Evolutionary conservation across 2,329 filamentous ascomycete genomes (phyloP).

Genomic region (Coniochaeta sp.): DNA sequence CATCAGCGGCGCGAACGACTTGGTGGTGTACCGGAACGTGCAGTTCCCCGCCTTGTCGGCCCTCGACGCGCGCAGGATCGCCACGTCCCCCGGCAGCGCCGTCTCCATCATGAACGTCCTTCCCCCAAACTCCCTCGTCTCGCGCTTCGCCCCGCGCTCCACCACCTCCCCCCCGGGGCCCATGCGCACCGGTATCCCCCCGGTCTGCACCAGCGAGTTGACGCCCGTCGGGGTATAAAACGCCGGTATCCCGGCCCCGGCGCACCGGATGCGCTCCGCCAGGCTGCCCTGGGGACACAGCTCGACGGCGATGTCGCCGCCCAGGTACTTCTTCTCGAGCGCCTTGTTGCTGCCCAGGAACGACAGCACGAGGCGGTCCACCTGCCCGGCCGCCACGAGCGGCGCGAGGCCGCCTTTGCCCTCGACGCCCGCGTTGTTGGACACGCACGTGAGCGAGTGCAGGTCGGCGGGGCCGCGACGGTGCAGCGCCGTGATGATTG

Average conservation of each 20-base stretch:
- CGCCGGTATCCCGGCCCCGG: slow-evolving; percentile 69
- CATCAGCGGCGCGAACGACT: slow-evolving; percentile 69
- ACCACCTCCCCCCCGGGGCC: slow-evolving; percentile 52
- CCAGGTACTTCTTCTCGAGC: slow-evolving; percentile 67
- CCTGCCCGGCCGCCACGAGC: slow-evolving; percentile 61
- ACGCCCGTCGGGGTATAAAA: slow-evolving; percentile 74
- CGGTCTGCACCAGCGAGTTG: slow-evolving; percentile 42
- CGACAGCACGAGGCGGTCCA: slow-evolving; percentile 65
- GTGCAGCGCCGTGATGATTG: slow-evolving; percentile 62
- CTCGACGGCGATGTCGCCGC: slow-evolving; percentile 67
- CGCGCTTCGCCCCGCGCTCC: slow-evolving; percentile 57
- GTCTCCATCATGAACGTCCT: slow-evolving; percentile 72
- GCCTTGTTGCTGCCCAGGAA: slow-evolving; percentile 74
- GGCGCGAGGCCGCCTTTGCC: slow-evolving; percentile 61
- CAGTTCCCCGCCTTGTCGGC: slow-evolving; percentile 73
- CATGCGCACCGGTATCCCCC: slow-evolving; percentile 59
- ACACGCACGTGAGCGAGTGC: slow-evolving; percentile 65
- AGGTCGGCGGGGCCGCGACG: slow-evolving; percentile 52
- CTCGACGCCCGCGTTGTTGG: slow-evolving; percentile 71
- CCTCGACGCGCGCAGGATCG: slow-evolving; percentile 70
- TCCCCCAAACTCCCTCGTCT: slow-evolving; percentile 66
- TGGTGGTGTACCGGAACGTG: slow-evolving; percentile 71
- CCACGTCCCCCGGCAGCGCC: slow-evolving; percentile 67
- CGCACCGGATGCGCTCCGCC: slow-evolving; percentile 64
- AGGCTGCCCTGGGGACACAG: slow-evolving; percentile 71